Base-by-base conservation (phyloP, 2,329 filamentous ascomycete species). In the Leptographium flavum region DNA sequence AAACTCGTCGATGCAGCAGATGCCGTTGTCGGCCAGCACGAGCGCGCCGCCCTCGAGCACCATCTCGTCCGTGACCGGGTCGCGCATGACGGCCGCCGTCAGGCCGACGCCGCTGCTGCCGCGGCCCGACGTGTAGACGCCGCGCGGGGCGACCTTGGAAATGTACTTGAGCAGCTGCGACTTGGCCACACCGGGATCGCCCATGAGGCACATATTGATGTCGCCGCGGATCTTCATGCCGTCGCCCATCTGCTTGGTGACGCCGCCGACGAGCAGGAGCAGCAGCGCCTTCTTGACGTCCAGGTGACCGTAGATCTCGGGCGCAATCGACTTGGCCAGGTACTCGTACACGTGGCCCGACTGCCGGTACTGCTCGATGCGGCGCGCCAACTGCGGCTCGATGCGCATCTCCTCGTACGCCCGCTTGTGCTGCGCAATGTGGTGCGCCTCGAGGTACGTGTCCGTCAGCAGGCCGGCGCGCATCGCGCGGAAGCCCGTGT, bases 181-280 rank as follows among this genome's bases (percentile, higher is more conserved):
- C 68, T 98, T 98, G 67, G 92, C 92, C 59, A 98, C 92, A 86
- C 92, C 92, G 60, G 92, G 92, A 58, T 98, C 92, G 73, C 92
- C 92, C 92, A 98, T 98, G 58, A 98, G 68, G 62, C 92, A 96
- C 51, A 98, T 82, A 66, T 98, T 98, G 70, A 98, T 94, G 59
- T 98, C 92, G 56, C 92, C 92, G 73, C 92, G 87, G 60, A 98
- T 98, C 57, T 87, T 83, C 92, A 98, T 96, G 49, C 92, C 92
- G 58, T 98, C 92, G 43, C 87, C 87, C 75, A 96, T 93, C 58
- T 92, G 82, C 64, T 98, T 98, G 4, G 81, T 92, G 1, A 95
- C 90, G 67, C 92, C 92, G 50, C 92, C 92, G 53, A 98, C 94
- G 30, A 98, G 76, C 27, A 96, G 79, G 5, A 98, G 72, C n/a